Conservation (phyloP, 108 stramenopile species). For the Discostella stelligeroides region DNA sequence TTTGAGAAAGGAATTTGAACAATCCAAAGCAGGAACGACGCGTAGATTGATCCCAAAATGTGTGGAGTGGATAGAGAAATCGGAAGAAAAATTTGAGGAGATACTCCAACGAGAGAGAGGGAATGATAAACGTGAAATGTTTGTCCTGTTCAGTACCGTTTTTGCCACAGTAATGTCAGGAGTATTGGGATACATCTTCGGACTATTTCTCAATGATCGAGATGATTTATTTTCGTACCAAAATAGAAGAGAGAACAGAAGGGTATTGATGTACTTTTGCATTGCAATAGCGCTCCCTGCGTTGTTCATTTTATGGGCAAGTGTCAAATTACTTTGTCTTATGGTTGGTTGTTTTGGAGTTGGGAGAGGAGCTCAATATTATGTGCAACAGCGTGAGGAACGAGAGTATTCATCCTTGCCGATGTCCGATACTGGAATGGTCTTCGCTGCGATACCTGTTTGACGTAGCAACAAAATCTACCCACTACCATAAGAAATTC, state of each 20-base stretch:
- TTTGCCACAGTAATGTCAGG: slow-evolving; percentile 14
- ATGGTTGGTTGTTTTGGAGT: slow-evolving; percentile 13
- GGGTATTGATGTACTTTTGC: slow-evolving; percentile 17
- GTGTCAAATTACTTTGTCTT: slow-evolving; percentile 19
- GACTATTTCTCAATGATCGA: slow-evolving; percentile 27
- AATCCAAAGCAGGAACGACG: slow-evolving; percentile 16
- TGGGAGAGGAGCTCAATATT: slow-evolving; percentile 30
- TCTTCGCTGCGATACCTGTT: slow-evolving; percentile 37
- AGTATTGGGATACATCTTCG: slow-evolving; percentile 23
- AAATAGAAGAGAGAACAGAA: slow-evolving; percentile 18
- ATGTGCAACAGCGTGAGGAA: slow-evolving; percentile 19
- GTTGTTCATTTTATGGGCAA: slow-evolving; percentile 22
- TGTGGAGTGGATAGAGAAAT: slow-evolving; percentile 31
- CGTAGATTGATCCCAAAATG: slow-evolving; percentile 33
- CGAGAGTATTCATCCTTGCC: slow-evolving; percentile 16
- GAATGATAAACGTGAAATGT: slow-evolving; percentile 37
- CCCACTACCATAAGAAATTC: too few relatives aligned
- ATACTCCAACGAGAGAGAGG: slow-evolving; percentile 21
- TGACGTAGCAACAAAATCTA: too few relatives aligned
- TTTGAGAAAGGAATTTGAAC: slow-evolving; percentile 16
- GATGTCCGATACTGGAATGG: slow-evolving; percentile 16
- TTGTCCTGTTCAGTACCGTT: slow-evolving; percentile 30
- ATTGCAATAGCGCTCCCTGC: slow-evolving; percentile 28
- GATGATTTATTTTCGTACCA: slow-evolving; percentile 28
- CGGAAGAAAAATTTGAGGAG: slow-evolving; percentile 18